Base-by-base conservation (phyloP, 441 rosid species). In the Metrosideros polymorpha region DNA sequence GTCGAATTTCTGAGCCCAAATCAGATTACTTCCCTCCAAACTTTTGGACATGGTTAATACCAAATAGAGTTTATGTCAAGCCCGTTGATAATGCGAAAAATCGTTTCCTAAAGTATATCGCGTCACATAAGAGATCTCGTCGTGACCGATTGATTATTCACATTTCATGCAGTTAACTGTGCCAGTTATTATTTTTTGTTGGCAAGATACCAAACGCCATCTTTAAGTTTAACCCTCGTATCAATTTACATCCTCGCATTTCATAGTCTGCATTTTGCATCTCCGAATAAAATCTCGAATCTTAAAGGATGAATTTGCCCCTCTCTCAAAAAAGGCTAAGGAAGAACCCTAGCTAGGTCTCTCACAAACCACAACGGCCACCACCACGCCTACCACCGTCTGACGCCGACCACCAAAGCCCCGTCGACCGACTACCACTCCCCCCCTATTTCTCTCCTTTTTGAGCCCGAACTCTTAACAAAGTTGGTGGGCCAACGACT, bases 341-440 rank as follows among this genome's bases (percentile, higher is more conserved):
- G 39, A 32, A 1, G 12, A 17, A 59, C 32, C 39, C 4, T n/a
- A 3, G 2, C 3, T 6, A 1, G 24, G 42, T 17, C 42, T 61
- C 75, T 30, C 4, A 22, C 22, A 22, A 53, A 53, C 4, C 8
- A 1, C 25, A 22, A 53, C 4, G 3, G 56, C 56, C 56, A 22
- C 25, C 56, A 7, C 56, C 27, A 7, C 8, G 1, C 24, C 54
- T 52, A 18, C 22, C 54, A 18, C 14, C 13, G 66, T 9, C 66
- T 17, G 35, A 57, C 17, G 7, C 66, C 35, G 13, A 13, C 32
- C 66, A n/a, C 30, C 30, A n/a, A 57, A n/a, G 66, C 32, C 66
- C 35, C 35, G 1, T 29, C 14, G 18, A 17, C 35, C 3, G 19
- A 14, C 9, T 5, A 9, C 71, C 9, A 0, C 9, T 0, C 13